Percentiles rank a stretch among this genome's conserved stretches.
Evolutionary conservation across 305 asterid genomes (phyloP).

Genomic region (Fraxinus xanthoxyloides): DNA sequence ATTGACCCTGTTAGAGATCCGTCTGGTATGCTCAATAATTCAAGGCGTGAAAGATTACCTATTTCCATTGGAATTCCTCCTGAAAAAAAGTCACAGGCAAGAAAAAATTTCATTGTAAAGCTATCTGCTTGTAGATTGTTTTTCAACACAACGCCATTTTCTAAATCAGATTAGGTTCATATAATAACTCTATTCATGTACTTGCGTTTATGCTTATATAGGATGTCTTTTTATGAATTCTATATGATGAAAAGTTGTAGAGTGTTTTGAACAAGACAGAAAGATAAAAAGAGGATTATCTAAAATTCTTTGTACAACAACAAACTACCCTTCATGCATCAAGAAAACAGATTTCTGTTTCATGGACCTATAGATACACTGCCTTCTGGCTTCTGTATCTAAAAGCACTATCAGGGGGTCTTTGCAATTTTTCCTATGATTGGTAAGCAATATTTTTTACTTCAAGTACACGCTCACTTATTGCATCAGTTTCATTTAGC

Average conservation of each 20-base stretch:
- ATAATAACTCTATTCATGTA: not conserved
- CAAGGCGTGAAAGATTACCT: not conserved
- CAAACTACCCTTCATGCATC: not conserved
- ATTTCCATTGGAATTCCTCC: not conserved
- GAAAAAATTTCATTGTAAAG: not conserved
- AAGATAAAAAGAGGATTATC: not conserved
- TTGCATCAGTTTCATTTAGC: not conserved
- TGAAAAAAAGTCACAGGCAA: not conserved
- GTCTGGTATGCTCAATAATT: not conserved
- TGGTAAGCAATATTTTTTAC: not conserved
- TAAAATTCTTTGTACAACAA: not conserved
- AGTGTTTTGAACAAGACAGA: not conserved
- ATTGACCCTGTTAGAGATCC: slow-evolving; percentile 11
- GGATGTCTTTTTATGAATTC: not conserved
- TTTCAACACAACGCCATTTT: not conserved
- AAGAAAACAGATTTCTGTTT: not conserved
- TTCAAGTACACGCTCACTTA: not conserved
- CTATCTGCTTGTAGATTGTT: not conserved
- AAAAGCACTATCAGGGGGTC: not conserved
- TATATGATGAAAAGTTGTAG: not conserved
- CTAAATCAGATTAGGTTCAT: not conserved
- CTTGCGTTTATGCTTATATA: not conserved
- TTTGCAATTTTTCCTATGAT: not conserved
- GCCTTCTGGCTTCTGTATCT: not conserved
- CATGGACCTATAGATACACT: not conserved